Evolutionary conservation across 1,139 yeast species (phyloP).

Genomic region (Hemisphaericaspora xylanilytica): DNA sequence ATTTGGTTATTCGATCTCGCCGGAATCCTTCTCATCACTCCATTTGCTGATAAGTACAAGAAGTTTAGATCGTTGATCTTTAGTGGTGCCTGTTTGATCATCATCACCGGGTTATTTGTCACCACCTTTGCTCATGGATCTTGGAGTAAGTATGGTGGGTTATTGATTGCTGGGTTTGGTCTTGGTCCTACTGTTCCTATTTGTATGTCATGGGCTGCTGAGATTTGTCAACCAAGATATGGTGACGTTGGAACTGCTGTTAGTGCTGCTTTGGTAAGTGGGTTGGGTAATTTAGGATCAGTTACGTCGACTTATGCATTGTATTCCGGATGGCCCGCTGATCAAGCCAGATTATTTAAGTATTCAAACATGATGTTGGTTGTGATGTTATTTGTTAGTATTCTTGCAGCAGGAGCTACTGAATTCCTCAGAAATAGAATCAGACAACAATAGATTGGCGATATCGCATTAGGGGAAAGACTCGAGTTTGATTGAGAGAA

Average conservation of each 20-base stretch:
- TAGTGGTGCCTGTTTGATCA: constrained; percentile 57
- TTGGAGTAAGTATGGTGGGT: constrained; percentile 80
- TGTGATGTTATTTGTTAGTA: constrained; percentile 69
- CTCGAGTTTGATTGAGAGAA: too few relatives aligned
- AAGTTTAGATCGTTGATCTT: constrained; percentile 60
- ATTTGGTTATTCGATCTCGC: constrained; percentile 85
- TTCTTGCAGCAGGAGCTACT: constrained; percentile 45
- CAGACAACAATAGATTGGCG: too few relatives aligned
- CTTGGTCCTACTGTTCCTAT: constrained; percentile 90
- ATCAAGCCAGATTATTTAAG: constrained; percentile 55
- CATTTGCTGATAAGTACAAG: constrained; percentile 71
- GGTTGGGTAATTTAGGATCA: constrained; percentile 82
- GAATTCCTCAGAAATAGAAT: constrained; percentile 28
- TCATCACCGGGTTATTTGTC: constrained; percentile 72
- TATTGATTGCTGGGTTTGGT: constrained; percentile 80
- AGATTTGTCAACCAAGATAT: constrained; percentile 65
- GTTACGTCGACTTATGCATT: constrained; percentile 84
- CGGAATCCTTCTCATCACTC: constrained; percentile 75
- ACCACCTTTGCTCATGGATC: constrained; percentile 71
- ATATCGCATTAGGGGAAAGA: too few relatives aligned
- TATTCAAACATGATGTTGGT: constrained; percentile 85
- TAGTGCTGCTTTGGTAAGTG: constrained; percentile 78
- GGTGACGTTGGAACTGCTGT: constrained; percentile 88
- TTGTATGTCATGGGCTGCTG: constrained; percentile 83
- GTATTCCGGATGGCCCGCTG: constrained; percentile 85